phyloP scores from a whole-genome alignment of 2,329 filamentous ascomycete species.

The Metarhizium guizhouense region DNA sequence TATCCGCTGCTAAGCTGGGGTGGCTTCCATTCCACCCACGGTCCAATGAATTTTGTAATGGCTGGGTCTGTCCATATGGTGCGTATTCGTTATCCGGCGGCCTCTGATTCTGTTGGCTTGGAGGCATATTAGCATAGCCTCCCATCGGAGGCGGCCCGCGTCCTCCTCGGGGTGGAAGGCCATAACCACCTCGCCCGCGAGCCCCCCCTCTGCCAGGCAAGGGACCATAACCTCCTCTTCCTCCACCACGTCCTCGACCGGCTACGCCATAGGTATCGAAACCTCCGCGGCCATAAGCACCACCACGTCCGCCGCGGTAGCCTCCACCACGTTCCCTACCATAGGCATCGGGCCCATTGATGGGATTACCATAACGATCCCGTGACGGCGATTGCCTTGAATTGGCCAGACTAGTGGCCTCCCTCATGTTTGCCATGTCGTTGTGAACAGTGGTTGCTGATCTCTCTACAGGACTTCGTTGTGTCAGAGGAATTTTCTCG shows the following conservation, averaged over 20 bases:
- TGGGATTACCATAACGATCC: constrained; percentile 59
- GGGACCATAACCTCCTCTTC: constrained; percentile 34
- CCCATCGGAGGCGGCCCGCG: constrained; percentile 23
- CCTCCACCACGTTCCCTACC: constrained; percentile 24
- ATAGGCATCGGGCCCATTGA: constrained; percentile 25
- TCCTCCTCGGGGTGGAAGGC: constrained; percentile 19
- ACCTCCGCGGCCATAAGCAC: constrained; percentile 43
- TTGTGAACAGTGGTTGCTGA: constrained; percentile 35
- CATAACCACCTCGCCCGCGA: constrained; percentile 25
- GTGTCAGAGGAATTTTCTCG: constrained; percentile 62
- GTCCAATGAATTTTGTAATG: constrained; percentile 1
- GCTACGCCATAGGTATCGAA: constrained; percentile 37
- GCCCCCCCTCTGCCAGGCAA: constrained; percentile 31
- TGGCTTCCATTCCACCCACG: constrained; percentile 5
- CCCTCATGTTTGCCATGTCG: constrained; percentile 27
- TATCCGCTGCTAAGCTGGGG: constrained; percentile 24
- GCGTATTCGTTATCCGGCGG: constrained; percentile 12
- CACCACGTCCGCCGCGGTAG: constrained; percentile 36
- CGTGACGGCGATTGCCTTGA: constrained; percentile 33
- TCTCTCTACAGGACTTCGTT: constrained; percentile 50
- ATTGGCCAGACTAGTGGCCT: constrained; percentile 23
- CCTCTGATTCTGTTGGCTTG: constrained; percentile 28
- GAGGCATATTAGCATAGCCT: constrained; percentile 25
- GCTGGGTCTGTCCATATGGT: constrained; percentile 23
- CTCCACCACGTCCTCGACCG: constrained; percentile 25